Evolutionary conservation across 257 asterid species (phyloP).

Genomic region (Anisodus tanguticus): DNA sequence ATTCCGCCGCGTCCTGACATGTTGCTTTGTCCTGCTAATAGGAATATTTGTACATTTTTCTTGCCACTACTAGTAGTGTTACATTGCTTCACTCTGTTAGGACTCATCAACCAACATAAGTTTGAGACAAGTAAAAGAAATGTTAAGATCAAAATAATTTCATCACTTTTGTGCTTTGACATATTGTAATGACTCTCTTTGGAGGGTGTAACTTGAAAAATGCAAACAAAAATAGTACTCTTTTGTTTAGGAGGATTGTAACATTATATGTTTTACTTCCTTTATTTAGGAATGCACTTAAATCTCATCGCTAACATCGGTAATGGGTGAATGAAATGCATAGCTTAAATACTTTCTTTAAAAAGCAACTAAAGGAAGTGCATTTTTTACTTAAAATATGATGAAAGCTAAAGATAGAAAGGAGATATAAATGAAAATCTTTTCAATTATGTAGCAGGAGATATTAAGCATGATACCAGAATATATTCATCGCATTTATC

Average conservation of each 20-base stretch:
- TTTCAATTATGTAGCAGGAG: neutral
- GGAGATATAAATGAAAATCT: neutral
- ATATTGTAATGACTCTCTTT: conserved; percentile 22
- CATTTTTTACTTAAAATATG: neutral
- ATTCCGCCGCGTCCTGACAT: conserved; percentile 93
- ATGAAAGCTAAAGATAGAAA: neutral
- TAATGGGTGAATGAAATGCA: neutral
- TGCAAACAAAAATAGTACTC: neutral
- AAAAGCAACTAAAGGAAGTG: neutral
- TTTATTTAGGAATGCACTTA: neutral
- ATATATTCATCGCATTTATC: neutral
- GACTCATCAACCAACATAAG: conserved; percentile 22
- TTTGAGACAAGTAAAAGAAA: conserved; percentile 23
- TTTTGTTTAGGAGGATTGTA: neutral
- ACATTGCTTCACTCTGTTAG: neutral
- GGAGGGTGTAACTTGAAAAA: neutral
- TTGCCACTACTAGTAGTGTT: neutral
- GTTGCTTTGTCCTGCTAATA: conserved; percentile 91
- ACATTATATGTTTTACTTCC: conserved; percentile 7
- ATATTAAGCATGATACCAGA: neutral
- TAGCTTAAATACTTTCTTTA: neutral
- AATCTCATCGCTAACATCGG: neutral
- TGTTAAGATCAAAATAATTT: conserved; percentile 9
- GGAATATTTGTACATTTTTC: conserved; percentile 46
- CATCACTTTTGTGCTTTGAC: conserved; percentile 2